Evolutionary conservation across 2,329 filamentous ascomycete genomes (phyloP), one percentile per base, ranked within the genome.

Genomic region (Fusarium duplospermum): DNA sequence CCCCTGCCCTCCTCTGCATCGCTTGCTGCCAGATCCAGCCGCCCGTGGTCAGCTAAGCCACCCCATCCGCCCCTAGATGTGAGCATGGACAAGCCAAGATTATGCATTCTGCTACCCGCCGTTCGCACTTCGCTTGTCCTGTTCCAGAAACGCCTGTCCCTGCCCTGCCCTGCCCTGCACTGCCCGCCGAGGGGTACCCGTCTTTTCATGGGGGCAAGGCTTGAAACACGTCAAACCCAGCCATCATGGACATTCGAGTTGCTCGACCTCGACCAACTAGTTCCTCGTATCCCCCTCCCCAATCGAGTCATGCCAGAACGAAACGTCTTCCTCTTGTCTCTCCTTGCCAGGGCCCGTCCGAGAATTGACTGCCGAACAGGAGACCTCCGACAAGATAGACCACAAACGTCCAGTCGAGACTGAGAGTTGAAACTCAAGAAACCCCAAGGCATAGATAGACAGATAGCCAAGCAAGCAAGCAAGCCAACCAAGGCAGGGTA

Each of bases 21-120:
- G 57, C 60, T 65, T 56, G 61, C 66, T 71, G 62, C 66, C 58
- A 61, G 56, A 58, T 64, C 66, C 69, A 71, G 66, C 62, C 66
- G 62, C 64, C 64, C 62, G 38, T 60, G 58, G 56, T 58, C 66
- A 62, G 62, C 59, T 69, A 54, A 66, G 58, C 69, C 61, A 71
- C 62, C 62, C 66, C 20, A 60, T 62, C 58, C 58, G 14, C 58
- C 66, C 69, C 69, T 65, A 58, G 66, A 42, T 60, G 31, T 50
- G 58, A 61, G 58, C 58, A 62, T 58, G 56, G 66, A 42, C 69
- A 66, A 62, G 66, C 69, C 69, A 69, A 71, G 66, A 69, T 56
- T 31, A 66, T 60, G 60, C 61, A 52, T 63, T 67, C 60, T 68
- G 52, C 61, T 57, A 64, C 60, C 56, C 52, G 66, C 42, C 60